A percentile compares a stretch with the other conserved stretches of the same genome.
phyloP scores from a whole-genome alignment of 2,329 filamentous ascomycete species.

The Diaporthe sp. region DNA sequence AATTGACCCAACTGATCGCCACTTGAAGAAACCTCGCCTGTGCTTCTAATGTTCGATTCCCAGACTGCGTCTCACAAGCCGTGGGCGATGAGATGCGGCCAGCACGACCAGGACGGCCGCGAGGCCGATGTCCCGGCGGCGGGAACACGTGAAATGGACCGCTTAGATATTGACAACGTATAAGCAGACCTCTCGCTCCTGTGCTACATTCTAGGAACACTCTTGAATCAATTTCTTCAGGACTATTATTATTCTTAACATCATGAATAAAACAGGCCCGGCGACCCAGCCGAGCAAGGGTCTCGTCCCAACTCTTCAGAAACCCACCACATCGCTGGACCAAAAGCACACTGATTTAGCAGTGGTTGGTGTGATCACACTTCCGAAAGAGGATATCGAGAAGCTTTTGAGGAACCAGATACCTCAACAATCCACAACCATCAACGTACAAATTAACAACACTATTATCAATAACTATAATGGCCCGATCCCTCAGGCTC shows the following conservation, averaged over 20 bases:
- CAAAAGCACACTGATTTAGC: not conserved
- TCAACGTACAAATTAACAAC: not conserved
- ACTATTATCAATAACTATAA: not conserved
- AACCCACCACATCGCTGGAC: not conserved
- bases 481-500: not conserved
- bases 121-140: not conserved
- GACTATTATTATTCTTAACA: not conserved
- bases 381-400: not conserved
- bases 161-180: not conserved
- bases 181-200: not conserved
- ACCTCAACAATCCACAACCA: not conserved
- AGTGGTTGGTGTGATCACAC: not conserved
- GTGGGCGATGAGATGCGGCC: not conserved
- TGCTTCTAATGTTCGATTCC: conserved; percentile 4
- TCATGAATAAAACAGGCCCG: not conserved
- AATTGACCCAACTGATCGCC: not conserved
- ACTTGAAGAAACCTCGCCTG: not conserved
- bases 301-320: not conserved
- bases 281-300: not conserved
- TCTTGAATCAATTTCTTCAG: not conserved
- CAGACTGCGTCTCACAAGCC: not conserved
- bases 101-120: not conserved
- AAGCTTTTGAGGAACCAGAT: not conserved
- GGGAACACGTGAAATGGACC: not conserved
- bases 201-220: too few relatives aligned